A percentile compares a stretch with the other conserved stretches of the same genome.
These are phyloP conservation scores for Fomitopsis betulina DNA, from an alignment of 1,284 basidiomycete genomes.

Conservation along the genomic window DNA sequence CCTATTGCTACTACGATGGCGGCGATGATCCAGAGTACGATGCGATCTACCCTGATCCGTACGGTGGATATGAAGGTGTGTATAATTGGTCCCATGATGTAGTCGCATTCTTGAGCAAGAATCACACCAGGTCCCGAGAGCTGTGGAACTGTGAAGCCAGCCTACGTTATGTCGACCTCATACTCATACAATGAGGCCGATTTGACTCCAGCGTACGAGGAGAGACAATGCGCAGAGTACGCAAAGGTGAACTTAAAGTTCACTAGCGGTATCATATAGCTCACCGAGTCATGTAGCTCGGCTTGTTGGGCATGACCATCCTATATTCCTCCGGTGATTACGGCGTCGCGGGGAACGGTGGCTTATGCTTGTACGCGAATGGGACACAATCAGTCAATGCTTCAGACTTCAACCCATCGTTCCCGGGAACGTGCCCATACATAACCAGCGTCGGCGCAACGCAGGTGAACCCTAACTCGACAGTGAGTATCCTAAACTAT, in stretches of 20 bases:
- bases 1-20: conserved; percentile 12
- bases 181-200: conserved; percentile 35
- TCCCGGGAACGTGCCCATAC: conserved; percentile 55
- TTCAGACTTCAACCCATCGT: conserved; percentile 43
- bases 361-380: conserved; percentile 36
- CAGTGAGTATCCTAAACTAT: conserved; percentile 16
- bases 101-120: neutral
- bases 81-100: neutral
- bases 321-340: conserved; percentile 45
- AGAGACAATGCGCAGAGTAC: conserved; percentile 40
- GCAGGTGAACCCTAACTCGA: conserved; percentile 38
- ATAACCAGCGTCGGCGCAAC: conserved; percentile 56
- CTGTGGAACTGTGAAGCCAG: conserved; percentile 34
- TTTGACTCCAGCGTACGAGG: conserved; percentile 32
- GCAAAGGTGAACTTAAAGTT: conserved; percentile 31
- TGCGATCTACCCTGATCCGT: conserved; percentile 24
- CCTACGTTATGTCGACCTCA: conserved; percentile 39
- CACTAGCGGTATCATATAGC: neutral
- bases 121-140: conserved; percentile 22
- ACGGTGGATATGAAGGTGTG: conserved; percentile 31
- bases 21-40: conserved; percentile 14
- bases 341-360: conserved; percentile 45
- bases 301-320: conserved; percentile 35
- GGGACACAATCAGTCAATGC: conserved; percentile 33
- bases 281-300: neutral